Percentiles rank a stretch among this genome's conserved stretches.
Evolutionary conservation across 306 rosid genomes (phyloP).

Genomic region (Trifolium dubium): DNA sequence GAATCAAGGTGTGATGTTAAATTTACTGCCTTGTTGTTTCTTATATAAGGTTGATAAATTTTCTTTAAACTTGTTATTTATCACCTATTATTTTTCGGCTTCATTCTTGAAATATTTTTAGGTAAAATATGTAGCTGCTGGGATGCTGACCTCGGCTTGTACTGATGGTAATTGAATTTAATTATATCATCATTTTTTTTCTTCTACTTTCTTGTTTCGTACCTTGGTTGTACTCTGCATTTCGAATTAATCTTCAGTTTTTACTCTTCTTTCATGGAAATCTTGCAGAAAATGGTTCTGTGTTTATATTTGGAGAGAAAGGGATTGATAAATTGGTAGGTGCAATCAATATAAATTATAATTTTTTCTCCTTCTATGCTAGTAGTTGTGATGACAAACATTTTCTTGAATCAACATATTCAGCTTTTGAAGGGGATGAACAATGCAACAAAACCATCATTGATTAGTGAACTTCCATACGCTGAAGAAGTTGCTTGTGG

Average conservation of each 20-base stretch:
- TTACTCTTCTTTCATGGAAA: constrained; percentile 37
- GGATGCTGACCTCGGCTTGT: constrained; percentile 85
- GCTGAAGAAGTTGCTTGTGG: constrained; percentile 88
- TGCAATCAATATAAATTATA: constrained; percentile 31
- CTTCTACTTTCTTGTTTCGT: background rate
- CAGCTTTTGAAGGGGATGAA: constrained; percentile 60
- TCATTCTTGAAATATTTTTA: constrained; percentile 42
- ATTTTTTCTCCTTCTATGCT: background rate
- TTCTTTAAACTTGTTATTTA: constrained; percentile 22
- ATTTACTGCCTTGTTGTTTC: constrained; percentile 36
- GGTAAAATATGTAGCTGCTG: constrained; percentile 83
- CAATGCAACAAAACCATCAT: constrained; percentile 55
- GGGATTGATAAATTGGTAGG: constrained; percentile 69
- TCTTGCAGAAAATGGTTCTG: constrained; percentile 81
- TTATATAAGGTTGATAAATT: constrained; percentile 33
- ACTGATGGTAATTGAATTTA: constrained; percentile 69
- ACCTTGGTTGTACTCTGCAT: constrained; percentile 23
- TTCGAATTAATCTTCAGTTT: constrained; percentile 10
- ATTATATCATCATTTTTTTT: background rate
- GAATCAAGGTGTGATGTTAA: constrained; percentile 70
- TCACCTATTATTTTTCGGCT: constrained; percentile 25
- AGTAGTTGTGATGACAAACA: constrained; percentile 12
- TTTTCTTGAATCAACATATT: constrained; percentile 42
- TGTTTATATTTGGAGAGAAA: constrained; percentile 78
- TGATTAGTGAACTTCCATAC: constrained; percentile 66